Base-by-base conservation (phyloP, 1,284 basidiomycete genomes). In the Cystobasidiaceae sp. region DNA sequence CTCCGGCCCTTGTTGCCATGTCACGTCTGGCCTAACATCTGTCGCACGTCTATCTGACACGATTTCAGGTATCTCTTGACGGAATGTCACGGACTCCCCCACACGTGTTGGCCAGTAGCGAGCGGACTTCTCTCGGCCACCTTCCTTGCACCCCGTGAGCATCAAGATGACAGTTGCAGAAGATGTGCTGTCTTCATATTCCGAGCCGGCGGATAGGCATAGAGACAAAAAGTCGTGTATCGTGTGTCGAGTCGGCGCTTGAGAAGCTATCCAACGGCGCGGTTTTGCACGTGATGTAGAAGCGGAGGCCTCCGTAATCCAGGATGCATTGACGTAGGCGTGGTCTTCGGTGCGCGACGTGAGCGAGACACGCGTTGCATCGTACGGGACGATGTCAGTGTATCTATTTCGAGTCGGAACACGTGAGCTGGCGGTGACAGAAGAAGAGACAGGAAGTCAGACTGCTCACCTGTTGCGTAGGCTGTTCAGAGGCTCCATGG, bases 241-340 rank as follows among this genome's bases (percentile, higher is more conserved):
- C 0, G 89, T 89, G 46, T 79, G 74, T 1, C 81, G 83, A 27
- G 89, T 77, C 0, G 90, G 88, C 0, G 89, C 89, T 72, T 77
- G 51, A 19, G 45, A 33, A 11, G 55, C 25, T 27, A 52, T 66
- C 63, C 63, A 66, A 17, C 25, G 23, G 15, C 45, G 45, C 21
- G 39, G 19, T 4, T 6, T 41, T 28, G 37, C 15, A 48, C 23
- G 23, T 21, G 33, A 25, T 15, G 28, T 11, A 39, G 43, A 4
- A 11, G 41, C 37, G 21, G 58, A 34, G 41, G 81, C 77, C 73
- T 92, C 89, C 43, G 81, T 79, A 17, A 90, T 84, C 86, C 88
- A 90, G 71, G 82, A 88, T n/a, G 86, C 89, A 71, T 92, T 91
- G 30, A 92, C 74, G 75, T 92, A 92, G 45, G 59, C 63, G 5